A percentile compares a stretch with the other conserved stretches of the same genome.
Conservation (phyloP, 2,329 filamentous ascomycete genomes). For the Penicillium sp. region DNA sequence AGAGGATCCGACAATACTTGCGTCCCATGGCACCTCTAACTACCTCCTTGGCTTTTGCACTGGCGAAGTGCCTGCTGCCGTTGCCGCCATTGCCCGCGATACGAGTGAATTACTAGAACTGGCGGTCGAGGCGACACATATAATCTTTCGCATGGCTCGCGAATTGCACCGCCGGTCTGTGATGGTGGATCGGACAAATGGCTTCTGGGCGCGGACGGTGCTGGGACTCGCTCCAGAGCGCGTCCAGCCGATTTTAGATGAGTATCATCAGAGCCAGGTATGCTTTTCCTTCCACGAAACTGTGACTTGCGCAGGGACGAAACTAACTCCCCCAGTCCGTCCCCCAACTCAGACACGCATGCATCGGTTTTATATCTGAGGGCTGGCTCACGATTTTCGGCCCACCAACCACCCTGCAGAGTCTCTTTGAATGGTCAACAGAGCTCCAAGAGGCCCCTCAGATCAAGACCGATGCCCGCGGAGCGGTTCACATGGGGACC, state of each 20-base stretch:
- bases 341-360: too few relatives aligned
- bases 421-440: neutral
- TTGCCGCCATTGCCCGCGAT: neutral
- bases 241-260: neutral
- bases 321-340: too few relatives aligned
- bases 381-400: conserved; percentile 3
- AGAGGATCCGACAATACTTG: neutral
- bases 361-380: neutral
- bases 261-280: neutral
- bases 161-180: neutral
- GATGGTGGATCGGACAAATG: neutral
- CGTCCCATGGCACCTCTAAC: neutral
- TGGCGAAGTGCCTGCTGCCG: neutral
- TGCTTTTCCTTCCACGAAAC: too few relatives aligned
- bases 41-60: neutral
- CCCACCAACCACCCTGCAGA: neutral
- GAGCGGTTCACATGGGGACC: neutral
- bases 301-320: too few relatives aligned
- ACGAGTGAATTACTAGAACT: neutral
- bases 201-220: neutral
- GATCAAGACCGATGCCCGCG: neutral
- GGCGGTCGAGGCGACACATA: neutral
- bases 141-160: neutral
- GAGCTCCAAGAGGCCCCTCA: neutral
- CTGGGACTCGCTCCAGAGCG: neutral